Conservation (phyloP, 179 eudicot species). For the Beta macrorhiza region DNA sequence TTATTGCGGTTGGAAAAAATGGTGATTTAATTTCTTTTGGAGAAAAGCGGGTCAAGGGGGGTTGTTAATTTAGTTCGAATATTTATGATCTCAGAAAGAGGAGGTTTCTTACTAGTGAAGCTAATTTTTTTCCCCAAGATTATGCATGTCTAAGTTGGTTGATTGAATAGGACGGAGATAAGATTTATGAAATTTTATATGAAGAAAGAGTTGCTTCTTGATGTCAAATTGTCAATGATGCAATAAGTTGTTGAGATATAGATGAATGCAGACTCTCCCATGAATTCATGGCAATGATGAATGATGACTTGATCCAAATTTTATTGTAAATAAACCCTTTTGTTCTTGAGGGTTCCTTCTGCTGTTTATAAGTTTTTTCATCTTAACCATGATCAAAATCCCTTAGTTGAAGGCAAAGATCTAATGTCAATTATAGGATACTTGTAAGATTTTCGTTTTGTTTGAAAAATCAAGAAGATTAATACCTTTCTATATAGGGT, state of each 20-base stretch:
- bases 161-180: neutral
- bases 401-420: neutral
- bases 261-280: neutral
- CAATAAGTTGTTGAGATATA: neutral
- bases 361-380: neutral
- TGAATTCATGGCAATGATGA: neutral
- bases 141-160: neutral
- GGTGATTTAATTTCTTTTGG: neutral
- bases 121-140: neutral
- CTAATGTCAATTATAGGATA: neutral
- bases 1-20: neutral
- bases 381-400: neutral
- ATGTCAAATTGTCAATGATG: neutral
- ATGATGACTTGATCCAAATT: neutral
- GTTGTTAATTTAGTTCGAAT: neutral
- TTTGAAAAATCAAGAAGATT: too few relatives aligned
- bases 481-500: neutral
- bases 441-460: neutral
- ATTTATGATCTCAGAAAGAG: too few relatives aligned
- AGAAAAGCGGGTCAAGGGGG: neutral
- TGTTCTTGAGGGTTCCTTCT: neutral
- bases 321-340: neutral
- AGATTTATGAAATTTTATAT: neutral
- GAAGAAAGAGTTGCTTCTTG: neutral
- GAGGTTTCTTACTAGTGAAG: neutral